These are phyloP conservation scores for Maudiozyma humilis DNA, from an alignment of 1,139 yeast species.

Conservation along the genomic window DNA sequence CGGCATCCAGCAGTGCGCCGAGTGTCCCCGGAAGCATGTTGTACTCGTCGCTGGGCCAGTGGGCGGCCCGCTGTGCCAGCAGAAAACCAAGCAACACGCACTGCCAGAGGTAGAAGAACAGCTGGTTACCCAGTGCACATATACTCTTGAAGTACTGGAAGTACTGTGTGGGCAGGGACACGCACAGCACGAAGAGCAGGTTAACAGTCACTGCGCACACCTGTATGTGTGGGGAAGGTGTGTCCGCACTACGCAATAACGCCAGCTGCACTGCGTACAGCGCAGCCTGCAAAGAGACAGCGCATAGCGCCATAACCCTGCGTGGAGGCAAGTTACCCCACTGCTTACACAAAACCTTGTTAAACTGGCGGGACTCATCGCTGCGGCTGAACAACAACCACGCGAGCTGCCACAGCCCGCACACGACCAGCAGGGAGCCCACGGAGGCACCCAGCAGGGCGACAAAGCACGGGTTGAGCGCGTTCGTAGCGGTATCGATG, in stretches of 20 bases:
- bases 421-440: constrained; percentile 22
- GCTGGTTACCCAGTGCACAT: constrained; percentile 28
- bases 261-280: constrained; percentile 5
- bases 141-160: constrained; percentile 31
- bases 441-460: constrained; percentile 25
- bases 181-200: constrained; percentile 18
- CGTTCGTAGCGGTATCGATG: constrained; percentile 35
- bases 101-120: constrained; percentile 27
- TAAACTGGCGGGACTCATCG: background rate
- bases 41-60: constrained; percentile 20
- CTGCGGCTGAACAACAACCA: constrained; percentile 10
- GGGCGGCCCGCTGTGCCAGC: constrained; percentile 21
- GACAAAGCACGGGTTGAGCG: constrained; percentile 51
- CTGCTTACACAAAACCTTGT: constrained; percentile 6
- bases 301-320: constrained; percentile 8
- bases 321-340: background rate
- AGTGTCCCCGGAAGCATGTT: constrained; percentile 26
- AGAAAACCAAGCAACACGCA: constrained; percentile 20
- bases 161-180: constrained; percentile 30
- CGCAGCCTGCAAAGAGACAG: constrained; percentile 31
- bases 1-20: constrained; percentile 20
- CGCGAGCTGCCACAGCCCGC: constrained; percentile 32
- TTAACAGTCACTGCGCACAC: constrained; percentile 18
- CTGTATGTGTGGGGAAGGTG: constrained; percentile 12
- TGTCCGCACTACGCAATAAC: constrained; percentile 13